phyloP scores from a whole-genome alignment of 2,329 filamentous ascomycete genomes.

The Botrytis fragariae region DNA sequence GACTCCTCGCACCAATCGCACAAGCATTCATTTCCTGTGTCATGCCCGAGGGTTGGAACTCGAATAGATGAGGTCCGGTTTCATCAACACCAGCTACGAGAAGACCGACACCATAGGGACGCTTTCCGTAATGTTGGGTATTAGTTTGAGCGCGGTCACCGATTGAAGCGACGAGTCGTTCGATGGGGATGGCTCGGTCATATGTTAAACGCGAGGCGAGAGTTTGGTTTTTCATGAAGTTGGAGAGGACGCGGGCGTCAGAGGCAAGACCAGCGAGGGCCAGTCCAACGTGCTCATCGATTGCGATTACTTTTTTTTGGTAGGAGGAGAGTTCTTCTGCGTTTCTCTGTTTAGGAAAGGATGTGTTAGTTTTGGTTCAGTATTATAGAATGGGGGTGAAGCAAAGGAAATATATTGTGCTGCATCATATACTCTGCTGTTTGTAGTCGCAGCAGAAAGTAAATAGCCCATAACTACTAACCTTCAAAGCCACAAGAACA shows the following conservation, averaged over 20 bases:
- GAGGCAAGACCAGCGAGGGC: constrained; percentile 96
- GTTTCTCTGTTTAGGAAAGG: constrained; percentile 68
- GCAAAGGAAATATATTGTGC: not conserved
- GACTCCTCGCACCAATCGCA: constrained; percentile 90
- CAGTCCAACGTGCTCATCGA: constrained; percentile 94
- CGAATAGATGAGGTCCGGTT: constrained; percentile 90
- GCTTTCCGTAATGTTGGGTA: constrained; percentile 95
- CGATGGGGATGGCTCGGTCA: constrained; percentile 86
- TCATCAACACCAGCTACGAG: constrained; percentile 93
- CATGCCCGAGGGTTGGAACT: constrained; percentile 95
- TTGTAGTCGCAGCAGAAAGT: not conserved
- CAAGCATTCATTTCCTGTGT: constrained; percentile 97
- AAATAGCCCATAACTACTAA: constrained; percentile 42
- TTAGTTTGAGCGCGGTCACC: constrained; percentile 96
- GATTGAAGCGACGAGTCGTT: constrained; percentile 86
- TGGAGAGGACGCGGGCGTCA: constrained; percentile 97
- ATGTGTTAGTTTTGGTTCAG: not conserved
- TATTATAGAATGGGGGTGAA: too few relatives aligned
- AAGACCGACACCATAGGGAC: constrained; percentile 92
- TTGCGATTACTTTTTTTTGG: constrained; percentile 97
- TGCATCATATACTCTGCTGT: not conserved
- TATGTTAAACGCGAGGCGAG: constrained; percentile 94
- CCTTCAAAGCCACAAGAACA: constrained; percentile 95
- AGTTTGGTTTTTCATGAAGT: constrained; percentile 99
- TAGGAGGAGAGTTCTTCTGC: constrained; percentile 99